Evolutionary conservation across 768 basidiomycete genomes (phyloP).

Genomic region (Chlorophyllum brunneum): DNA sequence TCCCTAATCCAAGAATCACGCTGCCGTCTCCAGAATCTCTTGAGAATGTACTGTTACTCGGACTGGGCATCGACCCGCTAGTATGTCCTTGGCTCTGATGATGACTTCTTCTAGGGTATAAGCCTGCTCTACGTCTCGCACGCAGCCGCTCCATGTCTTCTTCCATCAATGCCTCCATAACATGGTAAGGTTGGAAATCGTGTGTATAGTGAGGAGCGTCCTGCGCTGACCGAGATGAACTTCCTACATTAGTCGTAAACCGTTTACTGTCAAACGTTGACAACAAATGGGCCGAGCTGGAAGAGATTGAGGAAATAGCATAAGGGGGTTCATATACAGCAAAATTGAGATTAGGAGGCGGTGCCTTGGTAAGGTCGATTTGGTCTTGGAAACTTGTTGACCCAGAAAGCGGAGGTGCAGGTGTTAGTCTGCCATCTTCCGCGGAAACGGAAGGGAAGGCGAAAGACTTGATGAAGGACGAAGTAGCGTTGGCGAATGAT

Average conservation of each 20-base stretch:
- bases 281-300: background rate
- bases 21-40: slow-evolving; percentile 45
- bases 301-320: slow-evolving; percentile 2
- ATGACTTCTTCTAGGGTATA: slow-evolving; percentile 35
- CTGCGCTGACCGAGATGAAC: slow-evolving; percentile 14
- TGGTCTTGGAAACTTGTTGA: slow-evolving; percentile 22
- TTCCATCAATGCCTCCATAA: slow-evolving; percentile 86
- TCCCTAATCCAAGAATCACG: slow-evolving; percentile 73
- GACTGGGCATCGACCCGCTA: slow-evolving; percentile 47
- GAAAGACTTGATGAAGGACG: slow-evolving; percentile 65
- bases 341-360: slow-evolving; percentile 74
- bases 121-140: slow-evolving; percentile 52
- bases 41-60: slow-evolving; percentile 74
- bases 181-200: slow-evolving; percentile 69
- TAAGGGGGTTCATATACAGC: slow-evolving; percentile 80
- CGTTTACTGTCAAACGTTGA: slow-evolving; percentile 17
- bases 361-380: slow-evolving; percentile 57
- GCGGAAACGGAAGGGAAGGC: slow-evolving; percentile 55
- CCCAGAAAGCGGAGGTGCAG: slow-evolving; percentile 21
- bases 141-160: slow-evolving; percentile 92
- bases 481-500: slow-evolving; percentile 75
- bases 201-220: background rate
- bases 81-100: slow-evolving; percentile 28
- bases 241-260: slow-evolving; percentile 25
- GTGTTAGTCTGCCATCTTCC: slow-evolving; percentile 47